Conservation (phyloP, 768 basidiomycete genomes). For the Fomitopsis serialis region DNA sequence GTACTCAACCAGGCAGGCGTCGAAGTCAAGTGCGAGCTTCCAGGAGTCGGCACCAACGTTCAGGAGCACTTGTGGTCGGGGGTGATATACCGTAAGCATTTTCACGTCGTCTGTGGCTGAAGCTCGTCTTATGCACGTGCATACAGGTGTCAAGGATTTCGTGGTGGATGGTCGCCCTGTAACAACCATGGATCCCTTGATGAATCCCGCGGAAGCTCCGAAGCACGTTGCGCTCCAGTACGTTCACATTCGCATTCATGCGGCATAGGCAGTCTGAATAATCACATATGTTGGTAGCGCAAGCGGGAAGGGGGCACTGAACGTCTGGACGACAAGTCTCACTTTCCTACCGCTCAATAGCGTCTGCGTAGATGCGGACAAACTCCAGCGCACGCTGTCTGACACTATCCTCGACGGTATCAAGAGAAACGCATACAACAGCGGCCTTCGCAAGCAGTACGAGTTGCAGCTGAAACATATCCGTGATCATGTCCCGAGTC, state of each 20-base stretch:
- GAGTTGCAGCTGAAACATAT: conserved; percentile 10
- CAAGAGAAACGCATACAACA: neutral
- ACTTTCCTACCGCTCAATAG: neutral
- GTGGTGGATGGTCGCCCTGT: conserved; percentile 4
- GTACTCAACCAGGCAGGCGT: conserved; percentile 47
- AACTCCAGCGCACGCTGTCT: neutral
- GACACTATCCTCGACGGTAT: conserved; percentile 15
- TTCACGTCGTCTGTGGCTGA: too few relatives aligned
- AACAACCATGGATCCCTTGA: conserved; percentile 13
- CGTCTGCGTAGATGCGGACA: neutral
- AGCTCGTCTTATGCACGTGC: too few relatives aligned
- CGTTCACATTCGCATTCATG: neutral
- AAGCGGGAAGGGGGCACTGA: conserved; percentile 6
- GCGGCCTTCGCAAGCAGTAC: conserved; percentile 14
- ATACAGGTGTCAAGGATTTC: conserved; percentile 9
- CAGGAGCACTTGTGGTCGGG: conserved; percentile 15
- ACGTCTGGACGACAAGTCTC: conserved; percentile 3
- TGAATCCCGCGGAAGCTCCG: conserved; percentile 8
- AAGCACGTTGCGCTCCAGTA: conserved; percentile 19
- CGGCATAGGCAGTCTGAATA: neutral
- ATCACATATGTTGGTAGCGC: neutral
- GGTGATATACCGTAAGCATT: conserved; percentile 1
- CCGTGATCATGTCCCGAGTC: conserved; percentile 5
- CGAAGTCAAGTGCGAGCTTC: conserved; percentile 51
- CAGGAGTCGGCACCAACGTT: conserved; percentile 68